Evolutionary conservation across 352 stramenopile species (phyloP).

Genomic region (Globisporangium camurandrum): DNA sequence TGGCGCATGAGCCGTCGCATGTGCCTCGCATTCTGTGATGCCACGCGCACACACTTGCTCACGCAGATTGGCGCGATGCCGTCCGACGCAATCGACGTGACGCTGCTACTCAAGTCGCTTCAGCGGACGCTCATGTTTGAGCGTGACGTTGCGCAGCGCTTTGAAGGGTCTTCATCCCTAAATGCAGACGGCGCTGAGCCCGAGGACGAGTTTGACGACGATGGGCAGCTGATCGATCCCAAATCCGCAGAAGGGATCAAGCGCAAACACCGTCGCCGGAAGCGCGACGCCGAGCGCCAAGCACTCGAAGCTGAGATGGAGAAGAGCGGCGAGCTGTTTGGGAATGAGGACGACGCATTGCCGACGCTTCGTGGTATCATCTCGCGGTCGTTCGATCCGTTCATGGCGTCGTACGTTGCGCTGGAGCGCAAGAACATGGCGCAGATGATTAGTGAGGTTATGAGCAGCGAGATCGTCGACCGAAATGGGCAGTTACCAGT

Average conservation of each 20-base stretch:
- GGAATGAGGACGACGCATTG: conserved; percentile 39
- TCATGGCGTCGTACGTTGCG: conserved; percentile 96
- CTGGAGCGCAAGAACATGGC: conserved; percentile 96
- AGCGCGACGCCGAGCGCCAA: conserved; percentile 59
- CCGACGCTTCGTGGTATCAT: conserved; percentile 79
- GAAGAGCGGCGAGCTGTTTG: conserved; percentile 39
- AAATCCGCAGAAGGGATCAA: conserved; percentile 71
- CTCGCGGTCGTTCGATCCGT: conserved; percentile 94
- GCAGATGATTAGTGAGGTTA: conserved; percentile 87
- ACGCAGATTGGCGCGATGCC: conserved; percentile 54
- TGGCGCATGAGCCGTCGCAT: conserved; percentile 94
- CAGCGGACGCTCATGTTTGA: conserved; percentile 79
- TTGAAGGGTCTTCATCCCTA: conserved; percentile 40
- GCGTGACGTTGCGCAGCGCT: conserved; percentile 56
- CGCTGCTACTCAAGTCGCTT: conserved; percentile 54
- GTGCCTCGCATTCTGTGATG: conserved; percentile 89
- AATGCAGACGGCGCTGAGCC: conserved; percentile 31
- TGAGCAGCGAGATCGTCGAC: conserved; percentile 91
- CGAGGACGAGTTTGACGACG: conserved; percentile 63
- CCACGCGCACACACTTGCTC: conserved; percentile 69
- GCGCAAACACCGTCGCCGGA: conserved; percentile 65
- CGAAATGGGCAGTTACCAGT: conserved; percentile 92
- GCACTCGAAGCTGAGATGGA: conserved; percentile 56
- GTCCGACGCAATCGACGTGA: conserved; percentile 73
- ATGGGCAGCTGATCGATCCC: conserved; percentile 63